phyloP scores from a whole-genome alignment of 192 early-diverging fungal species.

The Rhizophagus prolifer region DNA sequence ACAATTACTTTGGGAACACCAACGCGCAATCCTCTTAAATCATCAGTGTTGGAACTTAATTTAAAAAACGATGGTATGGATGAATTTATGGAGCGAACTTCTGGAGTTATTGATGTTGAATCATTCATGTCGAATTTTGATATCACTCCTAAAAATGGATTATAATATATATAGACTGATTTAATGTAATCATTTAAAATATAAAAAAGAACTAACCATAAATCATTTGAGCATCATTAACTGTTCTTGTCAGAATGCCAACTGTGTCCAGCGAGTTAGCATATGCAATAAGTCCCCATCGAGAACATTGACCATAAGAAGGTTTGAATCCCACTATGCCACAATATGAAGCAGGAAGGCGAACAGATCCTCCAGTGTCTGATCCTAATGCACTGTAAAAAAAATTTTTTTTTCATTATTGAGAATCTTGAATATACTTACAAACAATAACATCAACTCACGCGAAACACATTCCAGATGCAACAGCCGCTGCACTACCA shows the following conservation, averaged over 20 bases:
- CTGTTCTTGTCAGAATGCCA: conserved; percentile 70
- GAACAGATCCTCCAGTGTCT: conserved; percentile 94
- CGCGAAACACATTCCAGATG: conserved; percentile 72
- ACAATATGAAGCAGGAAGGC: conserved; percentile 91
- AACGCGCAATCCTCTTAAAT: conserved; percentile 52
- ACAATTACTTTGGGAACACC: conserved; percentile 59
- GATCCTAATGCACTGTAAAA: conserved; percentile 76
- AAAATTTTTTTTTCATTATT: not conserved
- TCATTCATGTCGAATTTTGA: conserved; percentile 59
- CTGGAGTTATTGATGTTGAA: conserved; percentile 56
- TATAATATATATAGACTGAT: not conserved
- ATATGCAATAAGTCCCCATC: conserved; percentile 82
- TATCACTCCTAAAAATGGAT: conserved; percentile 49
- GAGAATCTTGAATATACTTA: not conserved
- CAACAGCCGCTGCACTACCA: conserved; percentile 89
- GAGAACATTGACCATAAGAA: conserved; percentile 82
- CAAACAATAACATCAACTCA: conserved; percentile 42
- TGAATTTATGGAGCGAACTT: conserved; percentile 37
- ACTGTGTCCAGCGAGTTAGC: conserved; percentile 88
- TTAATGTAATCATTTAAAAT: not conserved
- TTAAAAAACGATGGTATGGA: conserved; percentile 11
- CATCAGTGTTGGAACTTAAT: conserved; percentile 15
- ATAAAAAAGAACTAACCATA: conserved; percentile 51
- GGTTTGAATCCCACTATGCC: conserved; percentile 94
- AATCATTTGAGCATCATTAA: conserved; percentile 52